These are phyloP conservation scores for Syzygium jambos DNA, from an alignment of 345 rosid species.

Conservation along the genomic window DNA sequence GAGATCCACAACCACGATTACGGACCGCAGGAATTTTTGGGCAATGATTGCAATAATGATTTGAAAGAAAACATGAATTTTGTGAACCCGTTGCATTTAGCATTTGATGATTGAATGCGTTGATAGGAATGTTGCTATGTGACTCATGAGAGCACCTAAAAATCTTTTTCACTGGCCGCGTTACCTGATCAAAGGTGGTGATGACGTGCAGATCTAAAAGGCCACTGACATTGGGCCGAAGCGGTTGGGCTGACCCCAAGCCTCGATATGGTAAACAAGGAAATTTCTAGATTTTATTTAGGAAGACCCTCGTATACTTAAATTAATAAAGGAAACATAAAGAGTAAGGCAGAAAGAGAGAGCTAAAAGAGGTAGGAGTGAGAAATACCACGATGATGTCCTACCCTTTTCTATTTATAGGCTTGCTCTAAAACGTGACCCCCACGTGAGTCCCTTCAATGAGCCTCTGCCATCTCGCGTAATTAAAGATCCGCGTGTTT, in stretches of 20 bases:
- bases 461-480: neutral
- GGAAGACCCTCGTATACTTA: neutral
- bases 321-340: neutral
- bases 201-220: too few species aligned
- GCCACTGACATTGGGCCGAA: neutral
- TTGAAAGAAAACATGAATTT: too few species aligned
- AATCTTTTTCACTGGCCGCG: too few species aligned
- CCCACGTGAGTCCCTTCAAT: neutral
- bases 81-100: too few species aligned
- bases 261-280: neutral
- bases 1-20: too few species aligned
- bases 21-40: too few species aligned
- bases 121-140: too few species aligned
- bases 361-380: neutral
- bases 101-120: too few species aligned
- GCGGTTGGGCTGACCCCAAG: neutral
- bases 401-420: neutral
- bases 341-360: neutral
- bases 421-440: neutral
- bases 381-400: neutral
- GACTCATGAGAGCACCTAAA: too few species aligned
- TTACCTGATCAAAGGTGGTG: too few species aligned
- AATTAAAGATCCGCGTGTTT: neutral
- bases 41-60: too few species aligned
- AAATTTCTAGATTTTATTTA: neutral